phyloP scores from a whole-genome alignment of 768 basidiomycete genomes.

The Lactarius pseudohatsudake region DNA sequence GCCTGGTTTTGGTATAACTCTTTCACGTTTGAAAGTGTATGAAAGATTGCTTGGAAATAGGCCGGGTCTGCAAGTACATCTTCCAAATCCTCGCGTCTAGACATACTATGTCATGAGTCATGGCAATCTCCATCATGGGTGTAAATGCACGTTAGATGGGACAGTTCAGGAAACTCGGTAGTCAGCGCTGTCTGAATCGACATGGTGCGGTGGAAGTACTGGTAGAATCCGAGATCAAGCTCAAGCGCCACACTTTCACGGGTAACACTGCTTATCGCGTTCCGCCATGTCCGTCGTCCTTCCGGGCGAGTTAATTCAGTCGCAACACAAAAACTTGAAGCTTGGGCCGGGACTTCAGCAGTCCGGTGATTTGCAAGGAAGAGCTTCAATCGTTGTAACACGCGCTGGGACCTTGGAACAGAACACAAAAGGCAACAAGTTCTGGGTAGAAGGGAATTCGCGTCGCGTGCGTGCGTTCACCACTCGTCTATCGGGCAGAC shows the following conservation, averaged over 20 bases:
- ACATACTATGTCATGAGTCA: slow-evolving; percentile 3
- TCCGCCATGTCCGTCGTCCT: slow-evolving; percentile 60
- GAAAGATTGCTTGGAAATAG: slow-evolving; percentile 88
- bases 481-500: background rate
- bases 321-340: slow-evolving; percentile 76
- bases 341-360: slow-evolving; percentile 82
- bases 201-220: slow-evolving; percentile 3
- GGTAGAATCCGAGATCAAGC: background rate
- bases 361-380: slow-evolving; percentile 37
- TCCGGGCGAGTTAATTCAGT: slow-evolving; percentile 78
- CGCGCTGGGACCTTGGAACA: slow-evolving; percentile 70
- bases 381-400: slow-evolving; percentile 51
- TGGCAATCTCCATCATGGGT: background rate
- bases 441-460: slow-evolving; percentile 89
- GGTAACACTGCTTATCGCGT: slow-evolving; percentile 19
- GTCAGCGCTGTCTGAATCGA: slow-evolving; percentile 34
- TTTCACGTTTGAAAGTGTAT: slow-evolving; percentile 73
- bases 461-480: slow-evolving; percentile 64
- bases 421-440: slow-evolving; percentile 69
- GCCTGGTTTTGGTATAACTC: slow-evolving; percentile 72
- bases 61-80: slow-evolving; percentile 77
- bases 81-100: slow-evolving; percentile 88
- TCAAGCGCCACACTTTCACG: background rate
- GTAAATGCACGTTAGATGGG: slow-evolving; percentile 60
- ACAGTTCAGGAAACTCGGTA: slow-evolving; percentile 70